Conservation (phyloP, 225 moss, liverwort and hornwort species). For the Anthoceros angustus region DNA sequence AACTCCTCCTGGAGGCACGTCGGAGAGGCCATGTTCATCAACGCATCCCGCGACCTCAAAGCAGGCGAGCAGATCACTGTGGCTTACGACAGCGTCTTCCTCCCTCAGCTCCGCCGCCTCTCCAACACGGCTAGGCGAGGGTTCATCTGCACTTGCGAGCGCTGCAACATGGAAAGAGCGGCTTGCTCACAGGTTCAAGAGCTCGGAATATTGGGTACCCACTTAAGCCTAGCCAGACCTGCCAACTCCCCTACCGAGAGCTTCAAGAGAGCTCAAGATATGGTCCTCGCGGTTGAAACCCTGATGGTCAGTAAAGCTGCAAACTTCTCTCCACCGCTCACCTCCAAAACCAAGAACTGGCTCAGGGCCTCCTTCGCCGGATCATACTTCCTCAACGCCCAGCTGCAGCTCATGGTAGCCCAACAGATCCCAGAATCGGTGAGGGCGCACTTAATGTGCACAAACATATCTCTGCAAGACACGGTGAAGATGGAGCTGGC, state of each 20-base stretch:
- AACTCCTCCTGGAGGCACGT: constrained; percentile 24
- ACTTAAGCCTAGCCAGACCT: constrained; percentile 6
- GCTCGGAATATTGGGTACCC: not conserved
- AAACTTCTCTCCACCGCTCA: constrained; percentile 3
- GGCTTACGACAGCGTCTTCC: constrained; percentile 38
- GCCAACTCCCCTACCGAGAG: too few relatives aligned
- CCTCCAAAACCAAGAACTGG: constrained; percentile 15
- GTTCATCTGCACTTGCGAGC: constrained; percentile 26
- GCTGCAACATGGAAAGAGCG: constrained; percentile 19
- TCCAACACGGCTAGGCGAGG: constrained; percentile 12
- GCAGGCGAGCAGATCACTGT: constrained; percentile 27
- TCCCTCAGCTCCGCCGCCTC: constrained; percentile 16
- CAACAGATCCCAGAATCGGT: not conserved
- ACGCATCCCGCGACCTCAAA: constrained; percentile 21
- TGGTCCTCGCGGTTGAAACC: too few relatives aligned
- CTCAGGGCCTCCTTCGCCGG: constrained; percentile 21
- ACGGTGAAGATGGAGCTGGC: not conserved
- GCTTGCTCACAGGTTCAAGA: constrained; percentile 9
- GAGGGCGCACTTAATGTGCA: too few relatives aligned
- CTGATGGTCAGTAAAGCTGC: constrained; percentile 11
- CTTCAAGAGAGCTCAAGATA: too few relatives aligned
- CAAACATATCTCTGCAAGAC: too few relatives aligned
- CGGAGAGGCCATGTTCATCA: constrained; percentile 31
- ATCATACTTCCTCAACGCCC: constrained; percentile 9
- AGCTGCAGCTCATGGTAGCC: not conserved